Conservation (phyloP, 345 rosid genomes). For the Populus euphratica region DNA sequence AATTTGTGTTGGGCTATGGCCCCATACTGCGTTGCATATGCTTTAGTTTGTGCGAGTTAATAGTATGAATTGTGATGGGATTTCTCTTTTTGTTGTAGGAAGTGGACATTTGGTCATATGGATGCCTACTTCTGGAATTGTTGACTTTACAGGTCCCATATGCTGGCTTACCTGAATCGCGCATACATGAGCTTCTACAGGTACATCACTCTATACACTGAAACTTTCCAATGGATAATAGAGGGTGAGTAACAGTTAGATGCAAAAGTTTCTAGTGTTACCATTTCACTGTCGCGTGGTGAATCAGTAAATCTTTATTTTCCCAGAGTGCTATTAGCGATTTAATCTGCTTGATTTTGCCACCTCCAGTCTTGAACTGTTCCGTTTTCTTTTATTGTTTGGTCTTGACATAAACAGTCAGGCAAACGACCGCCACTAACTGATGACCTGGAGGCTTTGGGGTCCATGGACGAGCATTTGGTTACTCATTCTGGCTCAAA, state of each 20-base stretch:
- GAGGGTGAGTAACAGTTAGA: not conserved
- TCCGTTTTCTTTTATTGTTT: not conserved
- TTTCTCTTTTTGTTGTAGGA: slow-evolving; percentile 51
- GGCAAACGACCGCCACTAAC: slow-evolving; percentile 72
- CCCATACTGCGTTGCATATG: not conserved
- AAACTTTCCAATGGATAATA: not conserved
- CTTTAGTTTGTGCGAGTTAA: not conserved
- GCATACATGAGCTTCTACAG: slow-evolving; percentile 70
- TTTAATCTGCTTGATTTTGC: not conserved
- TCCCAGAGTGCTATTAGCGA: not conserved
- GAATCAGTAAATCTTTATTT: not conserved
- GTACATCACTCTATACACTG: slow-evolving; percentile 30
- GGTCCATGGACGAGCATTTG: slow-evolving; percentile 30
- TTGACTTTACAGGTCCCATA: slow-evolving; percentile 82
- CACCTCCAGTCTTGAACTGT: slow-evolving; percentile 1
- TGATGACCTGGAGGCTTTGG: slow-evolving; percentile 49
- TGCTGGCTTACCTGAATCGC: slow-evolving; percentile 48
- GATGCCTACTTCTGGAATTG: slow-evolving; percentile 79
- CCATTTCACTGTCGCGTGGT: not conserved
- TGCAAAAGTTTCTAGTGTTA: not conserved
- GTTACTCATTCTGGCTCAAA: slow-evolving; percentile 27
- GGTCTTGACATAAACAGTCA: slow-evolving; percentile 36
- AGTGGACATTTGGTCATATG: slow-evolving; percentile 96
- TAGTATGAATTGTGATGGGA: not conserved
- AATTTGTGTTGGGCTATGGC: not conserved